Evolutionary conservation across 257 asterid species (phyloP).

Genomic region (Galeopsis tetrahit): DNA sequence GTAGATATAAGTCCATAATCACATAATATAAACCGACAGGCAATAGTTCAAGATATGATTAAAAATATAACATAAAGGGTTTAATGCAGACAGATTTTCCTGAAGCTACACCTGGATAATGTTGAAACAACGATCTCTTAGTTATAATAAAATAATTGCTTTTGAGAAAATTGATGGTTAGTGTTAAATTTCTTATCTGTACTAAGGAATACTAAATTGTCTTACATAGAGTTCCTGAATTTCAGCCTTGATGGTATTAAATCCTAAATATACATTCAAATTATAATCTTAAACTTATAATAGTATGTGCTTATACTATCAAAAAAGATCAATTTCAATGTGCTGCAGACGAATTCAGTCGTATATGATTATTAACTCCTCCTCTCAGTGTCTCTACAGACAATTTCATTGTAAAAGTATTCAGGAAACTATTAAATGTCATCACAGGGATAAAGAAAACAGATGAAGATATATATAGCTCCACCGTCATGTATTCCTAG

Average conservation of each 20-base stretch:
- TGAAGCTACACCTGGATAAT: background rate
- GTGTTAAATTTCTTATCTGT: background rate
- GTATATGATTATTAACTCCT: background rate
- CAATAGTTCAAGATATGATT: background rate
- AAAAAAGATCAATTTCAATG: background rate
- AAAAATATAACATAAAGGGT: constrained; percentile 6
- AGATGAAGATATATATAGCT: background rate
- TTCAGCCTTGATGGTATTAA: constrained; percentile 14
- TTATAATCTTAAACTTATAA: background rate
- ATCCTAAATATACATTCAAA: background rate
- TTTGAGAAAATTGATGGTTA: background rate
- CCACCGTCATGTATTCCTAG: background rate
- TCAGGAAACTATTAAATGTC: background rate
- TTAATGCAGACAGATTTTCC: constrained; percentile 2
- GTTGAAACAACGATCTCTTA: background rate
- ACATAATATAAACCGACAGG: constrained; percentile 17
- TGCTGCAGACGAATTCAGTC: background rate
- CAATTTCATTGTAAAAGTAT: background rate
- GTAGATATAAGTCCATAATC: background rate
- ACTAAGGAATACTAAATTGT: background rate
- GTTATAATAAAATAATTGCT: background rate
- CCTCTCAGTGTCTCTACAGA: background rate
- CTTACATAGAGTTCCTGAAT: background rate
- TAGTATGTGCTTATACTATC: background rate
- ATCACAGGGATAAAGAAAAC: background rate